Conservation (phyloP, 148 eudicot species). For the Vaccinium darrowii region DNA sequence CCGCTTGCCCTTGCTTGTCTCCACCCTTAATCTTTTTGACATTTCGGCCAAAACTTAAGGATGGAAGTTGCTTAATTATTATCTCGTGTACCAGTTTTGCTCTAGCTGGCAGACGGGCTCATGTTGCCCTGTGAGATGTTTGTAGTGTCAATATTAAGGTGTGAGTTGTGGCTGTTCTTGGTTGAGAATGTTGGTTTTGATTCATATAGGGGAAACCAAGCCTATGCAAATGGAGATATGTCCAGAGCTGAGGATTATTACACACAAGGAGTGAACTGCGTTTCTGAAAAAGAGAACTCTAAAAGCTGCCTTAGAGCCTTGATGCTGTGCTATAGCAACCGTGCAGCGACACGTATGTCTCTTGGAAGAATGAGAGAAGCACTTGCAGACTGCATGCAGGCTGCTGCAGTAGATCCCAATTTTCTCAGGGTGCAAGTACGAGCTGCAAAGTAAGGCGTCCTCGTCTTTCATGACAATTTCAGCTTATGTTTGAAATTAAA, state of each 20-base stretch:
- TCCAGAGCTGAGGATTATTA: slow-evolving; percentile 82
- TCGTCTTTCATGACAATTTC: background rate
- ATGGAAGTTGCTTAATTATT: slow-evolving; percentile 3
- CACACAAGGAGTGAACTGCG: slow-evolving; percentile 77
- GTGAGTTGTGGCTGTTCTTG: background rate
- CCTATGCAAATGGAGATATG: slow-evolving; percentile 75
- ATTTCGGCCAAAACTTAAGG: background rate
- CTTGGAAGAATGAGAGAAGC: slow-evolving; percentile 88
- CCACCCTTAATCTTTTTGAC: background rate
- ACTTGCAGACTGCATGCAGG: slow-evolving; percentile 69
- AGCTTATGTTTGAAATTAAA: slow-evolving; percentile 1
- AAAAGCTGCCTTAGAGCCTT: slow-evolving; percentile 71
- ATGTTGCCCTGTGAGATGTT: slow-evolving; percentile 13
- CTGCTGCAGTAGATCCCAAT: slow-evolving; percentile 71
- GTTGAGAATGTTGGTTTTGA: slow-evolving; percentile 11
- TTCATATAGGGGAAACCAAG: slow-evolving; percentile 87
- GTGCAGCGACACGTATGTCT: slow-evolving; percentile 91
- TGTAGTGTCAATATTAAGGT: background rate
- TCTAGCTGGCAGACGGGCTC: background rate
- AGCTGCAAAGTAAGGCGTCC: slow-evolving; percentile 75
- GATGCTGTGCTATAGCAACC: slow-evolving; percentile 92
- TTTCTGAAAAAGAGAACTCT: slow-evolving; percentile 66
- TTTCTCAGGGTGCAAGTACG: slow-evolving; percentile 85
- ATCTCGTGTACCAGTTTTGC: background rate
- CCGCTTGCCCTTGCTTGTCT: background rate